Base-by-base conservation (phyloP, 306 rosid genomes). In the Dalbergia oliveri region DNA sequence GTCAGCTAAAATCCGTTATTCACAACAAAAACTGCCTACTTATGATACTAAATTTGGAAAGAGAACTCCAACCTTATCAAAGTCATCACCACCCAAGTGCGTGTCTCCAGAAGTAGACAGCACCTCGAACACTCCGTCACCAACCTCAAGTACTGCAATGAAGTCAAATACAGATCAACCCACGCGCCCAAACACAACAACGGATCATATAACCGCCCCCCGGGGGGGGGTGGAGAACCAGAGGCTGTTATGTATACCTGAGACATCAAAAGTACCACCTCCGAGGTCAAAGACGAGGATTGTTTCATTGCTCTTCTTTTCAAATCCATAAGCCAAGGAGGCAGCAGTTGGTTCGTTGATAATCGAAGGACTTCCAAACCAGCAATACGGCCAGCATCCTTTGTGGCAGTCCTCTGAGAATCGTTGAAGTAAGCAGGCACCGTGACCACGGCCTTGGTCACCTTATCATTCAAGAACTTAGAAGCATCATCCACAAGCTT, bases 401-500 rank as follows among this genome's bases (percentile, higher is more conserved):
- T 94, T 0, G 99, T 94, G 7, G 99, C 99, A 11, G 99, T 94
- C 75, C 99, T 93, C 75, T 94, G 99, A n/a, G 99, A 94, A 74
- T 94, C 99, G 73, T 94, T 94, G 86, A 94, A 94, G 90, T 94
- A 94, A 2, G 99, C 99, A 76, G 99, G 99, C 33, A 94, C 99
- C 0, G 99, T 94, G 9, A 94, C 99, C 39, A 94, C 99, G 21
- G 99, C 99, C 81, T 94, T 94, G 7, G 97, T 94, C 14, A 94
- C 97, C 88, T 94, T 94, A 71, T 94, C 99, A 66, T 93, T 94
- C 88, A 94, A 84, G 80, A 94, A 94, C 86, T 94, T 94, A 0
- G 99, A 94, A 75, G 99, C 99, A 66, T 94, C 99, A 66, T 94
- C 99, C 45, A 94, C 99, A 66, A 94, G 97, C 95, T 94, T 94